Evolutionary conservation across 2,329 filamentous ascomycete species (phyloP).

Genomic region (Fusarium palustre): DNA sequence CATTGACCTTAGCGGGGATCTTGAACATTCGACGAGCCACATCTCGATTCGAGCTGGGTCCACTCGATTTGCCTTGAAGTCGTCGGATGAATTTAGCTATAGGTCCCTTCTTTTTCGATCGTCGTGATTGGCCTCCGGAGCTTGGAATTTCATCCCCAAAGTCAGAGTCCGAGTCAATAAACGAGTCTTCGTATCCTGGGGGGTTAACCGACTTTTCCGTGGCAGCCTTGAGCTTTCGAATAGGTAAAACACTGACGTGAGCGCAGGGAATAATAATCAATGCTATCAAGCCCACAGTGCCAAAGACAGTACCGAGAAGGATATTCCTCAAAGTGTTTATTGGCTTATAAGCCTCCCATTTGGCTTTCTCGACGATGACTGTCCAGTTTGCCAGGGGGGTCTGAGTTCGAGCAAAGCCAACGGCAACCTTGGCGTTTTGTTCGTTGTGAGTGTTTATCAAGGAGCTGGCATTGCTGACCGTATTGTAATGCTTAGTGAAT

Average conservation of each 20-base stretch:
- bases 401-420: constrained; percentile 81
- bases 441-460: constrained; percentile 79
- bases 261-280: constrained; percentile 81
- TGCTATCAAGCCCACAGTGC: constrained; percentile 78
- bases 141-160: constrained; percentile 54
- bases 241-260: constrained; percentile 84
- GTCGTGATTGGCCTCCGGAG: constrained; percentile 57
- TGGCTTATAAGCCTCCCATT: constrained; percentile 78
- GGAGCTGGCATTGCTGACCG: constrained; percentile 75
- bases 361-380: constrained; percentile 81
- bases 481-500: constrained; percentile 63
- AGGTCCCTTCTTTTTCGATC: constrained; percentile 59
- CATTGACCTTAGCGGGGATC: constrained; percentile 85
- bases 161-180: constrained; percentile 59
- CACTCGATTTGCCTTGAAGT: constrained; percentile 51
- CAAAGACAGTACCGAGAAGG: constrained; percentile 86
- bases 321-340: constrained; percentile 82
- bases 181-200: constrained; percentile 67
- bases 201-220: constrained; percentile 79
- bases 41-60: constrained; percentile 52
- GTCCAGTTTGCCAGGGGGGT: constrained; percentile 83
- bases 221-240: constrained; percentile 78
- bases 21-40: constrained; percentile 73
- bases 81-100: constrained; percentile 54
- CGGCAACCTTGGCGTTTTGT: constrained; percentile 74